Evolutionary conservation across 495 filamentous ascomycete genomes (phyloP).

Genomic region (Geoglossum glabrum): DNA sequence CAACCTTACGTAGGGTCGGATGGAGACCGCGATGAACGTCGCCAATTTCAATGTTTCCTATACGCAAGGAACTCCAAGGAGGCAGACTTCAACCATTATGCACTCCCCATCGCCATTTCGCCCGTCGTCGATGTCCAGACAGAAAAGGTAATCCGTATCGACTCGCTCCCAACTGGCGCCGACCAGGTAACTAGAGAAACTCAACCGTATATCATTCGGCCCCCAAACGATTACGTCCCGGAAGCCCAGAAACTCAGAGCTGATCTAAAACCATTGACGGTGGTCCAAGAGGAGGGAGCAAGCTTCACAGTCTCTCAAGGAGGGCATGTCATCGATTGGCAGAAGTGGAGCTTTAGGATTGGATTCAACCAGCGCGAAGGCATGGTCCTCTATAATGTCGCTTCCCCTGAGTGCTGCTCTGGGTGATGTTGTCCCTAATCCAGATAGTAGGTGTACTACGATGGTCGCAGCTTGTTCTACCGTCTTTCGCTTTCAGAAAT

Average conservation of each 20-base stretch:
- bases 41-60: constrained; percentile 45
- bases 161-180: constrained; percentile 38
- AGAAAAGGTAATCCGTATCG: constrained; percentile 39
- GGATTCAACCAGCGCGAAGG: constrained; percentile 21
- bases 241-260: constrained; percentile 46
- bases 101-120: constrained; percentile 55
- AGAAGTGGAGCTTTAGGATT: constrained; percentile 20
- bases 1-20: constrained; percentile 27
- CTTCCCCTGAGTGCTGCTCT: background rate
- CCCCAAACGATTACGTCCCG: constrained; percentile 52
- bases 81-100: constrained; percentile 57
- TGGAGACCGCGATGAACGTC: constrained; percentile 36
- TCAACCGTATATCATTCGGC: constrained; percentile 31
- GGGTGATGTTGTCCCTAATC: constrained; percentile 43
- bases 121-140: constrained; percentile 50
- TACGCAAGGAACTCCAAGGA: constrained; percentile 39
- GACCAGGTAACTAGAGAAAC: constrained; percentile 36
- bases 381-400: constrained; percentile 17
- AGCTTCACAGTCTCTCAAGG: constrained; percentile 38
- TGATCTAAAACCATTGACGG: constrained; percentile 51
- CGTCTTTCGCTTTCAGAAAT: constrained; percentile 53
- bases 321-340: constrained; percentile 13
- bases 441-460: constrained; percentile 36
- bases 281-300: constrained; percentile 57
- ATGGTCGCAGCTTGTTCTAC: constrained; percentile 46